Evolutionary conservation across 2,329 filamentous ascomycete species (phyloP).

Genomic region (Exophiala sp.): DNA sequence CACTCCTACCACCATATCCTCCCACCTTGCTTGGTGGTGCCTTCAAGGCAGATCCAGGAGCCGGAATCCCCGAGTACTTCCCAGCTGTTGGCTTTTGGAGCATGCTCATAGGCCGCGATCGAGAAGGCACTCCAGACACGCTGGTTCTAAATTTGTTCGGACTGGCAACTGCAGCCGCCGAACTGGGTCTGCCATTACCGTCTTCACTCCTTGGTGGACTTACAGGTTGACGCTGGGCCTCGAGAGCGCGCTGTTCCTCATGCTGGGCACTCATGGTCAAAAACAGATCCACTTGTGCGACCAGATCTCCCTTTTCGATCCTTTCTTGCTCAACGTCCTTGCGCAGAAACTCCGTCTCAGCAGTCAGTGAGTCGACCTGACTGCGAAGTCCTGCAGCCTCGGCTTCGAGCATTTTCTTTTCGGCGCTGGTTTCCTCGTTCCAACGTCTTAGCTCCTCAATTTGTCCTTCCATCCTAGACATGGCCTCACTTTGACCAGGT

Average conservation of each 20-base stretch:
- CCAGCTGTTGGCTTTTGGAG: slow-evolving; percentile 24
- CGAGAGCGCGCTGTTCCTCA: slow-evolving; percentile 25
- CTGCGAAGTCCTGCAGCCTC: slow-evolving; percentile 71
- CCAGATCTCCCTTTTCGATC: slow-evolving; percentile 46
- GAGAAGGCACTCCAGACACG: slow-evolving; percentile 8
- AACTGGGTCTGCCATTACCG: slow-evolving; percentile 20
- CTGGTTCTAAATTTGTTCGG: slow-evolving; percentile 26
- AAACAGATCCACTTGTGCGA: slow-evolving; percentile 48
- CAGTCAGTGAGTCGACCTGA: slow-evolving; percentile 66
- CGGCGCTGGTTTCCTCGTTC: slow-evolving; percentile 62
- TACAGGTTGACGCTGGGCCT: slow-evolving; percentile 23
- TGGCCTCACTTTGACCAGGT: slow-evolving; percentile 29
- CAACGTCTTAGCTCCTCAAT: slow-evolving; percentile 37
- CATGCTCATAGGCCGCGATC: slow-evolving; percentile 27
- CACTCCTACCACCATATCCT: slow-evolving; percentile 24
- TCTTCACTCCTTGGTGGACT: slow-evolving; percentile 29
- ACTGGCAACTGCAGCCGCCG: slow-evolving; percentile 17
- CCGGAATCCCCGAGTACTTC: slow-evolving; percentile 28
- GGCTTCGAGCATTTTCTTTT: slow-evolving; percentile 67
- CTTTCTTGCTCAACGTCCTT: slow-evolving; percentile 55
- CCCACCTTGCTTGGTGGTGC: slow-evolving; percentile 24
- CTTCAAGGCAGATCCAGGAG: slow-evolving; percentile 27
- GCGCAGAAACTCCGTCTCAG: slow-evolving; percentile 64
- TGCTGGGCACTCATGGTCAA: slow-evolving; percentile 38
- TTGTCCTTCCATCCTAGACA: slow-evolving; percentile 44